Conservation (phyloP, 176 grass and related monocot genomes). For the Poa pratensis region DNA sequence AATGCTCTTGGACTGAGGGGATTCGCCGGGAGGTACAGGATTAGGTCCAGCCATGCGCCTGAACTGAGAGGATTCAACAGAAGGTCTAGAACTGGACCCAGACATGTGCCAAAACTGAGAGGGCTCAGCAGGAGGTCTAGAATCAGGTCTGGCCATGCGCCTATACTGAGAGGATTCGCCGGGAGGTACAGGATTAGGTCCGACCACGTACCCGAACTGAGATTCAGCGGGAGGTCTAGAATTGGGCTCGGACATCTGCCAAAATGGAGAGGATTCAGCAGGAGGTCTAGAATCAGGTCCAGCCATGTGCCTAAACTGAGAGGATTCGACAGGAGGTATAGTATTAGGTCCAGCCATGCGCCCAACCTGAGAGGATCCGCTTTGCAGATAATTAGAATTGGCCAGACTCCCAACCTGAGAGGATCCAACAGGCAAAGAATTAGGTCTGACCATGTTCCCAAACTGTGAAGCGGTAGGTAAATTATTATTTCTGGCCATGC, state of each 20-base stretch:
- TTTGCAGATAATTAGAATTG: slow-evolving; percentile 35
- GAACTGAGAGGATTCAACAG: slow-evolving; percentile 55
- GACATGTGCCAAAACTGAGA: slow-evolving; percentile 52
- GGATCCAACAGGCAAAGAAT: slow-evolving; percentile 41
- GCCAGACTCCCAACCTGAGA: slow-evolving; percentile 43
- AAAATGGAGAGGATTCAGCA: slow-evolving; percentile 53
- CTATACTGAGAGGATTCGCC: slow-evolving; percentile 51
- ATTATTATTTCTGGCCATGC: slow-evolving; percentile 51
- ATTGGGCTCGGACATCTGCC: slow-evolving; percentile 37
- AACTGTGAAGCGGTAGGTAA: slow-evolving; percentile 49
- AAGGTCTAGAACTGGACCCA: slow-evolving; percentile 41
- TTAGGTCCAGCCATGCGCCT: slow-evolving; percentile 36
- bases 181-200: slow-evolving; percentile 48
- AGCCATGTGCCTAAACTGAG: slow-evolving; percentile 49
- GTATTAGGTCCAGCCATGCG: slow-evolving; percentile 42
- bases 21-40: slow-evolving; percentile 46
- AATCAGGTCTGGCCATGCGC: slow-evolving; percentile 43
- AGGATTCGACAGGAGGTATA: slow-evolving; percentile 48
- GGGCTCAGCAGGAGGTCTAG: slow-evolving; percentile 42
- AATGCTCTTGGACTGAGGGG: slow-evolving; percentile 52
- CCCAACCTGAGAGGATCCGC: slow-evolving; percentile 50
- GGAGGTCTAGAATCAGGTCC: slow-evolving; percentile 44
- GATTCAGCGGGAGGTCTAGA: slow-evolving; percentile 43
- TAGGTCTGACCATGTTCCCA: slow-evolving; percentile 19
- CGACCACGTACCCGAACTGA: slow-evolving; percentile 44